Base-by-base conservation (phyloP, 768 basidiomycete genomes). In the Kwoniella shandongensis region DNA sequence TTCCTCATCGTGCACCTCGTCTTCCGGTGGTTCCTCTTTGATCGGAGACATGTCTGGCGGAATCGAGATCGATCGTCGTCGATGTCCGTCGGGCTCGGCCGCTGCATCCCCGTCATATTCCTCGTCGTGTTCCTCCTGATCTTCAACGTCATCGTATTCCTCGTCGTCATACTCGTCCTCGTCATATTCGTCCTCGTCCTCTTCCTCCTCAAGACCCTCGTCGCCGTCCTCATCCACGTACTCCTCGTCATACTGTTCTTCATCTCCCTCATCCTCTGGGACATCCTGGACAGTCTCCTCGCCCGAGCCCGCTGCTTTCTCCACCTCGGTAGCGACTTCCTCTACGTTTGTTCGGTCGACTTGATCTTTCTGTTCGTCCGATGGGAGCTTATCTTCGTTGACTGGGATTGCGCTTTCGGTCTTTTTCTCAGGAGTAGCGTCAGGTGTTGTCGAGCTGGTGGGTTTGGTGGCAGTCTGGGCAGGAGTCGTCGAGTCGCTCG, bases 1-100 rank as follows among this genome's bases (percentile, higher is more conserved):
- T 20, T 55, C 53, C 2, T 41, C 35, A 27, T 61, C 59, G 22
- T 45, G 40, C 26, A 35, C 38, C 3, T 36, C 50, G 22, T 57
- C 55, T 0, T 54, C 53, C 13, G 48, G 44, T n/a, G 51, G 20
- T 44, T 63, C 62, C 48, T 67, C 67, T 27, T 50, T 51, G 51
- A 68, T 65, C 3, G 63, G 54, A 8, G 66, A 54, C 54, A 68
- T 56, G 15, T 64, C 63, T 18, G 62, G 59, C 3, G 48, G 54
- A 7, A 49, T 48, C 15, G 59, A 59, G 10, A 30, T 26, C 3
- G 61, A 65, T 25, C 51, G 25, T 27, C 55, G 36, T n/a, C 49
- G 57, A n/a, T 30, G 44, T 22, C 58, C 47, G 32, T 22, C 12
- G 13, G 48, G n/a, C 1, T 42, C 36, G 46, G 55, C 44, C 13